Evolutionary conservation across 1,139 yeast species (phyloP), one percentile per base, ranked within the genome.

Genomic region (Suhomyces panamericanus): DNA sequence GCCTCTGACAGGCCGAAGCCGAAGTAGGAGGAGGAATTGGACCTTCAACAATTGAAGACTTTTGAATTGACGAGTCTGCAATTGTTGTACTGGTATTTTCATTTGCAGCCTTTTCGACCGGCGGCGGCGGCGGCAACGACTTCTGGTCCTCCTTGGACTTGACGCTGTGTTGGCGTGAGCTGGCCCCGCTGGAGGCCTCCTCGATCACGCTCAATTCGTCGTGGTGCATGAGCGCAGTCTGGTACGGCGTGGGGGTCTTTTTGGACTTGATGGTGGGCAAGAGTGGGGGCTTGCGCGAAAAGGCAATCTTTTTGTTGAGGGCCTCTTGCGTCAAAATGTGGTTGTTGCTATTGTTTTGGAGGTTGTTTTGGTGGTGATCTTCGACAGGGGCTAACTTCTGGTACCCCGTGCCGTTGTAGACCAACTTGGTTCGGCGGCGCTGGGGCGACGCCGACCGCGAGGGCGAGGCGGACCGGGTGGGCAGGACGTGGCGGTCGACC

Each of bases 191-290:
- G 11, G 75, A 64, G 32, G 59, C 66, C 49, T 74, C 79, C 51
- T 73, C 77, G 31, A 74, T 73, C 13, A 72, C 64, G 54, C 79
- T 74, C 46, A 74, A 63, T 39, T 68, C 75, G 50, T 72, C 76
- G 2, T 49, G 49, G 3, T 52, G 46, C 42, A 57, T 42, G 12
- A 52, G 41, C 29, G 29, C 29, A 3, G 12, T 20, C 53, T 57
- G 12, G 53, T 55, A 58, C 28, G 51, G 47, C 0, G 49, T 47
- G 42, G 58, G 62, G 41, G 38, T 38, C 16, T 49, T 42, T 37
- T 53, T 55, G 36, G 45, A 50, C 3, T 43, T 32, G 9, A 49
- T 47, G 1, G 52, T 39, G 1, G 58, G 51, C 13, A 66, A 52
- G 35, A 62, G 49, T 38, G 62, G 48, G 7, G 41, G 52, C 4